Percentiles rank a stretch among this genome's conserved stretches.
Evolutionary conservation across 2,329 filamentous ascomycete genomes (phyloP).

Genomic region (Dryadomyces quercus-mongolicae): DNA sequence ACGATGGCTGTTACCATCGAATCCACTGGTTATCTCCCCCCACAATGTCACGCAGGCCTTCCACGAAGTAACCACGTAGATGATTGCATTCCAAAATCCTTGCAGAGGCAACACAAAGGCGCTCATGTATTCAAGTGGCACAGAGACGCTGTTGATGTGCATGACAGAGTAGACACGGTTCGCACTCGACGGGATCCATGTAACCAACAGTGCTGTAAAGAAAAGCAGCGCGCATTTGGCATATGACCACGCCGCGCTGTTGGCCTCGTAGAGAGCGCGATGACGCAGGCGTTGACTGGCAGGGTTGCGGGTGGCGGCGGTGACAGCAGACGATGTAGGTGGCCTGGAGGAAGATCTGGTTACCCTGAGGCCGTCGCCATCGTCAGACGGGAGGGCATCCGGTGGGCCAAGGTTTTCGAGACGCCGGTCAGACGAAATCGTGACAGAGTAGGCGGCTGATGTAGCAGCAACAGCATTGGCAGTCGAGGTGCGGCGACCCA

Average conservation of each 20-base stretch:
- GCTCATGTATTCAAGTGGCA: conserved; percentile 55
- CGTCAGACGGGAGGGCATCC: too few relatives aligned
- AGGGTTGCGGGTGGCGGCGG: conserved; percentile 9
- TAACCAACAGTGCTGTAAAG: conserved; percentile 58
- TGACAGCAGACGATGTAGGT: neutral
- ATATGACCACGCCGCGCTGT: conserved; percentile 56
- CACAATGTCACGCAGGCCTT: conserved; percentile 43
- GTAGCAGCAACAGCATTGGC: neutral
- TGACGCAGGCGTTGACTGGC: conserved; percentile 17
- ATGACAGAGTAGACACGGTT: conserved; percentile 65
- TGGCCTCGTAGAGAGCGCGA: conserved; percentile 36
- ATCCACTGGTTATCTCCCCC: conserved; percentile 14
- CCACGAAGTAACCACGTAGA: conserved; percentile 62
- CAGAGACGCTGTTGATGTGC: conserved; percentile 36
- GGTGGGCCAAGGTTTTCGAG: neutral
- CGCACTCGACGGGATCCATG: conserved; percentile 65
- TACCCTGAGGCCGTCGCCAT: too few relatives aligned
- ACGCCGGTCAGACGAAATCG: conserved; percentile 29
- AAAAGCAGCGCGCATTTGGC: conserved; percentile 60
- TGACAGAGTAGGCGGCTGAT: conserved; percentile 33
- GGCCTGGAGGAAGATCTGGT: neutral
- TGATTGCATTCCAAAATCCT: conserved; percentile 73
- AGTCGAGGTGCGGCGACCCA: conserved; percentile 14
- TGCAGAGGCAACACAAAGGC: conserved; percentile 69
- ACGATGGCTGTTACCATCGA: too few relatives aligned